Conservation (phyloP, 345 rosid genomes). For the Eucalyptus dawsonii region DNA sequence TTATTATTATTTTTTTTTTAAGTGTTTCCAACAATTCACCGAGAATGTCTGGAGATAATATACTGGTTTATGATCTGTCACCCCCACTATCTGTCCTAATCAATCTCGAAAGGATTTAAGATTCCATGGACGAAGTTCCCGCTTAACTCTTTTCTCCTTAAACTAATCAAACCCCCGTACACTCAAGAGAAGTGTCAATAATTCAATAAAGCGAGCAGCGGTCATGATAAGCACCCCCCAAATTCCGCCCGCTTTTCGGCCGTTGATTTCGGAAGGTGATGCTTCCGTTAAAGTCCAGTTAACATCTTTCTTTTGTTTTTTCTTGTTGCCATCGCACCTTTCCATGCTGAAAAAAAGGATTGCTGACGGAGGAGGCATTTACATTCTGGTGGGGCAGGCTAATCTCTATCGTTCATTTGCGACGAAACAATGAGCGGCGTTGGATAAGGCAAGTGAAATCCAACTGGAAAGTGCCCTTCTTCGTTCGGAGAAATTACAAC, state of each 20-base stretch:
- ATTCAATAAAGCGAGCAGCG: neutral
- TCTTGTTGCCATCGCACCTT: neutral
- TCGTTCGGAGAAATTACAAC: neutral
- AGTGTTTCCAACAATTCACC: neutral
- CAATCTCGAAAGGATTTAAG: no score
- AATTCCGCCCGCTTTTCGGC: neutral
- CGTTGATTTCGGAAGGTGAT: neutral
- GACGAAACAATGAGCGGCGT: neutral
- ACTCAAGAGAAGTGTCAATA: neutral
- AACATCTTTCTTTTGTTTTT: neutral
- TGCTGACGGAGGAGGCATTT: neutral
- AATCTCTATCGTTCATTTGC: neutral
- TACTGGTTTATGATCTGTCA: neutral
- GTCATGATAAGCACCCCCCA: neutral
- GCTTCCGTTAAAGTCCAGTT: neutral
- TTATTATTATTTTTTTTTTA: no score
- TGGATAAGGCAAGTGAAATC: neutral
- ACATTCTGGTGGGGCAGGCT: neutral
- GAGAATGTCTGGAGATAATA: neutral
- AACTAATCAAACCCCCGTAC: neutral
- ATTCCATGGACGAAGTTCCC: neutral
- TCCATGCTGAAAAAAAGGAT: neutral
- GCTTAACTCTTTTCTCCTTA: neutral
- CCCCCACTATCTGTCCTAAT: neutral
- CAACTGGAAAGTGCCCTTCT: neutral